Base-by-base conservation (phyloP, 2,329 filamentous ascomycete species). In the Malbranchea zuffiana region DNA sequence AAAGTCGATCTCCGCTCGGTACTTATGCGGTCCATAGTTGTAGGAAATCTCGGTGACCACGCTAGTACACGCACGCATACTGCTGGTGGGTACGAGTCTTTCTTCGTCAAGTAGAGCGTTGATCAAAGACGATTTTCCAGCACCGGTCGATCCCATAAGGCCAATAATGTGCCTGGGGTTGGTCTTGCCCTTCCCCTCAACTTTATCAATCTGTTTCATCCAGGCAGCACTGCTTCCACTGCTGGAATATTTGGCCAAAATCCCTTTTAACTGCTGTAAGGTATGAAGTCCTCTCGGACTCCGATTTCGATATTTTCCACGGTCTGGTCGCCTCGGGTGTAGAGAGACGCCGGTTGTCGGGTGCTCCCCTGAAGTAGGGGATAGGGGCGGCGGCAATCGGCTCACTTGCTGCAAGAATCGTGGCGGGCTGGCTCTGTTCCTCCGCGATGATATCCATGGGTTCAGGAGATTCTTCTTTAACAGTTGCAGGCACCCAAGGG, bases 21-120 rank as follows among this genome's bases (percentile, higher is more conserved):
- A 79, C 0, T 59, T 52, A 3, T 66, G 50, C 0, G 60, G 48
- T 5, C 57, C 65, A 16, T 63, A 11, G 34, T 78, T 78, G 53
- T 65, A 78, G 0, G 66, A 67, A 1, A 80, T 64, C 46, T 79
- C 74, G 0, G 74, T 79, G 0, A 75, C 66, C 0, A 73, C 70
- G 0, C 74, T 72, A 0, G 75, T 80, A 39, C 74, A 78, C 1
- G 75, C 74, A 18, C 71, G 58, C 66, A 78, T 72, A 48, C 73
- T 73, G 44, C 71, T 72, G 0, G 69, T 74, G 0, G 68, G 66
- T 0, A 65, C 62, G 11, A 73, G 55, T n/a, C 67, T 61, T 44
- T 78, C 72, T 46, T 79, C 71, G 19, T 78, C 72, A 0, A 79
- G 59, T 21, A 80, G 49, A 0, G 75, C 74, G 47, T 79, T 80